Conservation (phyloP, 495 filamentous ascomycete species). For the Amniculicola lignicola region DNA sequence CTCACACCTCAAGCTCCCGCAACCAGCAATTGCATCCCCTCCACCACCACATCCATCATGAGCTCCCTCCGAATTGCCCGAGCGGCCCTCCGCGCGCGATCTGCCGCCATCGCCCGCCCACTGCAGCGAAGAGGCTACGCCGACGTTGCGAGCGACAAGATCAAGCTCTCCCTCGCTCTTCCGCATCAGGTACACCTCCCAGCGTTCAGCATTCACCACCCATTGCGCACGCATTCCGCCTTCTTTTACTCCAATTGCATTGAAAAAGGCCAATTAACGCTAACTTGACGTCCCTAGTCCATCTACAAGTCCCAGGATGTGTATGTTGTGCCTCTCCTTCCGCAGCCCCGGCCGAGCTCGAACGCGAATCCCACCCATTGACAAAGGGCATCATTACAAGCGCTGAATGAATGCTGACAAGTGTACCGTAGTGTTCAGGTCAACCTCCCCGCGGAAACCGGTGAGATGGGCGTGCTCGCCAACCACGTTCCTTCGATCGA, state of each 20-base stretch:
- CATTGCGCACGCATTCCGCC: neutral
- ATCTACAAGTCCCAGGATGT: conserved; percentile 76
- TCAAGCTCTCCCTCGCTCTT: conserved; percentile 93
- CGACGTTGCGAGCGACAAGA: conserved; percentile 91
- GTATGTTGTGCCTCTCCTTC: conserved; percentile 58
- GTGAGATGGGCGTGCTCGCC: conserved; percentile 98
- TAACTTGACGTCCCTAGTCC: conserved; percentile 45
- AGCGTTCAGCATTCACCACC: neutral
- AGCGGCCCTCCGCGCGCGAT: conserved; percentile 74
- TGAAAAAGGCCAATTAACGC: neutral
- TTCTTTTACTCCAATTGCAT: neutral
- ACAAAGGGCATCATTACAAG: neutral
- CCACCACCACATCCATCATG: conserved; percentile 54
- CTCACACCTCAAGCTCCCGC: conserved; percentile 1
- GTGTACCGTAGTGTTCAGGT: conserved; percentile 77
- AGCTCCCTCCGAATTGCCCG: conserved; percentile 87
- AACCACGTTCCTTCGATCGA: conserved; percentile 99
- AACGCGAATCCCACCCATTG: no score
- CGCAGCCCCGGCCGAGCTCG: conserved; percentile 18
- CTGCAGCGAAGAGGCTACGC: conserved; percentile 86
- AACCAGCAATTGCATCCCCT: conserved; percentile 34
- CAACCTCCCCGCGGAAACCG: conserved; percentile 96
- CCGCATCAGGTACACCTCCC: conserved; percentile 84
- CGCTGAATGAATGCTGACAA: conserved; percentile 8
- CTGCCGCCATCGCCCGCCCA: conserved; percentile 64